A percentile compares a stretch with the other conserved stretches of the same genome.
phyloP scores from a whole-genome alignment of 202 grass and related monocot species.

The Sporobolus alterniflorus region DNA sequence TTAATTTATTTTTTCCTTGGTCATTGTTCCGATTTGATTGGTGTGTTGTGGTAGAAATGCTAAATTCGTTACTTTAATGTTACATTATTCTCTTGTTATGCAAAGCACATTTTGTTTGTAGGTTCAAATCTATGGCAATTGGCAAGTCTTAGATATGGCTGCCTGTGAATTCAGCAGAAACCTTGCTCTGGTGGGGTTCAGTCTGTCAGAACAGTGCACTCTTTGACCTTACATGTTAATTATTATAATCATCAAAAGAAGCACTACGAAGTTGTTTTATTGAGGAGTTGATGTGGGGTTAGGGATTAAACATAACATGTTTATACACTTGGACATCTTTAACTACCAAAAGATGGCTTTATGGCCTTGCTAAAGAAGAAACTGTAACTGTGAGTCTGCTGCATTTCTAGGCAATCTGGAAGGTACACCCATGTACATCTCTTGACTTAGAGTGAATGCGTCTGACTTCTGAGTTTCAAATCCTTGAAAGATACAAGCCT shows the following conservation, averaged over 20 bases:
- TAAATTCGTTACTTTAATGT: neutral
- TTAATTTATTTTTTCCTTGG: constrained; percentile 4
- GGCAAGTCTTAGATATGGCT: neutral
- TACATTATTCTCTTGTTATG: neutral
- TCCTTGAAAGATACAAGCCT: neutral
- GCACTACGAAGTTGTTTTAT: neutral
- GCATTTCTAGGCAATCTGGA: neutral
- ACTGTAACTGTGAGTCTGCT: constrained; percentile 27
- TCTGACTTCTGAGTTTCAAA: constrained; percentile 2
- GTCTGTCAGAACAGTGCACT: neutral
- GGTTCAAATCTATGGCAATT: constrained; percentile 10
- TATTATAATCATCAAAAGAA: neutral
- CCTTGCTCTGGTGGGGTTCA: neutral
- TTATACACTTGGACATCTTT: neutral
- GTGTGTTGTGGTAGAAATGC: neutral
- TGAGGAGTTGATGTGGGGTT: neutral
- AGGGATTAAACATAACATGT: neutral
- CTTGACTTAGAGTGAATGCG: neutral
- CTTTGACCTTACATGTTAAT: neutral
- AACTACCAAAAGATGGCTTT: neutral
- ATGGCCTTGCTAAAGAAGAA: neutral
- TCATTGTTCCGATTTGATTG: constrained; percentile 18
- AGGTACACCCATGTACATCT: neutral
- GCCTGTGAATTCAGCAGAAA: neutral
- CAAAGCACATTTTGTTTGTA: neutral